These are phyloP conservation scores for Fusarium coicis DNA, from an alignment of 2,329 filamentous ascomycete species.

Conservation along the genomic window DNA sequence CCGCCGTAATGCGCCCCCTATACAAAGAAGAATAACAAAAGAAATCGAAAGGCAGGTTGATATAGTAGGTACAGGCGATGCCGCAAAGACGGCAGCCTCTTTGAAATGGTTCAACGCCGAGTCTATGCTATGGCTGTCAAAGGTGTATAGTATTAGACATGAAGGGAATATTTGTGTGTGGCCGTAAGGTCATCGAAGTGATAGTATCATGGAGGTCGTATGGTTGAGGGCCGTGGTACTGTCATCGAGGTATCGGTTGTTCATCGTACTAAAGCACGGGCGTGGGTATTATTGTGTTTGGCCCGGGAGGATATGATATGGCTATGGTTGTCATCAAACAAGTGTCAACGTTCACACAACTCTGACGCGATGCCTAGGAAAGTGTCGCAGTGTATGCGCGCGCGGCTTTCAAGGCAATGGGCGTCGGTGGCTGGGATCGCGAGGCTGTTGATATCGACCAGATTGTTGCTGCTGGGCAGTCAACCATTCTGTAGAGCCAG, in stretches of 20 bases:
- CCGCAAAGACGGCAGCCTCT: conserved; percentile 30
- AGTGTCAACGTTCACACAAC: conserved; percentile 4
- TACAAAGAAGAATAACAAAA: conserved; percentile 39
- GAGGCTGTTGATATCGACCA: conserved; percentile 56
- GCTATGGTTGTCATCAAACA: conserved; percentile 4
- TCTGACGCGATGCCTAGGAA: conserved; percentile 3
- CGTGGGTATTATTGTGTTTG: conserved; percentile 17
- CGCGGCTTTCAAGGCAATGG: conserved; percentile 46
- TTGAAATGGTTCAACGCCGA: conserved; percentile 46
- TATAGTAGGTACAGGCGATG: conserved; percentile 44
- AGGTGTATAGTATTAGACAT: conserved; percentile 44
- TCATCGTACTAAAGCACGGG: conserved; percentile 31
- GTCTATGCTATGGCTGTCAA: conserved; percentile 49
- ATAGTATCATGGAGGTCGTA: conserved; percentile 41
- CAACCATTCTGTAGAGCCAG: conserved; percentile 62
- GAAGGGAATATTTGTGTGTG: conserved; percentile 38
- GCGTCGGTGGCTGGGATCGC: conserved; percentile 57
- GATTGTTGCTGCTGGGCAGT: conserved; percentile 59
- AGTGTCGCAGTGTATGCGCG: conserved; percentile 32
- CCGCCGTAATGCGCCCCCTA: conserved; percentile 43
- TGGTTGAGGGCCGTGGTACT: conserved; percentile 35
- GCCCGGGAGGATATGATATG: background rate
- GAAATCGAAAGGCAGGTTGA: conserved; percentile 39
- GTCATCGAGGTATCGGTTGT: conserved; percentile 41
- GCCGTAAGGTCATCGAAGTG: conserved; percentile 41